Percentiles rank a stretch among this genome's conserved stretches.
Evolutionary conservation across 2,329 filamentous ascomycete genomes (phyloP).

Genomic region (Sordariomycetes sp.): DNA sequence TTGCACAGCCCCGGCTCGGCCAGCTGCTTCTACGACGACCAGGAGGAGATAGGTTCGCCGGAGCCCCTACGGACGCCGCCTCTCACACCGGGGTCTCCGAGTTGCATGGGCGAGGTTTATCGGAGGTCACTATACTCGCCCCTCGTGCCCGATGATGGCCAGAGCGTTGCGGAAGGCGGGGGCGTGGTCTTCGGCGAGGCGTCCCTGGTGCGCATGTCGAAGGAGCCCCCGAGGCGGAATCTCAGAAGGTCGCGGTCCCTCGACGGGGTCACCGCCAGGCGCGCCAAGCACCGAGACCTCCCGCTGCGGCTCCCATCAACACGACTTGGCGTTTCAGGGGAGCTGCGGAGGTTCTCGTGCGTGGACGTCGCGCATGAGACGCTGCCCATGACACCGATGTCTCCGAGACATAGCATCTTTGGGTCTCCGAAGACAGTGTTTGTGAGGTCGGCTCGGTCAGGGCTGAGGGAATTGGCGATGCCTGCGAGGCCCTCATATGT

Average conservation of each 20-base stretch:
- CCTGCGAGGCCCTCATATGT: slow-evolving; percentile 17
- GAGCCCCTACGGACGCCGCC: slow-evolving; percentile 10
- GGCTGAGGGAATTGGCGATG: slow-evolving; percentile 13
- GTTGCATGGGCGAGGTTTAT: slow-evolving; percentile 20
- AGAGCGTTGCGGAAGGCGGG: slow-evolving; percentile 19
- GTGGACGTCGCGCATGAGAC: slow-evolving; percentile 11
- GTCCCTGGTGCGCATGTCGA: slow-evolving; percentile 20
- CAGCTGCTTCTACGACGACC: slow-evolving; percentile 14
- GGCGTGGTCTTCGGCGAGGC: slow-evolving; percentile 25
- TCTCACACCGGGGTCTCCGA: slow-evolving; percentile 13
- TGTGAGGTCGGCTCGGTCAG: slow-evolving; percentile 15
- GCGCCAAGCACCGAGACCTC: slow-evolving; percentile 17
- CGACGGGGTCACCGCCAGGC: slow-evolving; percentile 18
- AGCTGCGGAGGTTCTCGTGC: slow-evolving; percentile 13
- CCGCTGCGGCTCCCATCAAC: neutral
- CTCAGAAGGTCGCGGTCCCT: slow-evolving; percentile 22
- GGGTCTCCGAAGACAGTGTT: slow-evolving; percentile 12
- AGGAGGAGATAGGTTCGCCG: slow-evolving; percentile 9
- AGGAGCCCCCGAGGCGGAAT: slow-evolving; percentile 11
- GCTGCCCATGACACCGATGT: neutral
- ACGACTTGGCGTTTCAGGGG: slow-evolving; percentile 5
- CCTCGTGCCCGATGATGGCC: slow-evolving; percentile 14
- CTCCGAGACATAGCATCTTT: neutral
- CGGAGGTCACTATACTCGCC: slow-evolving; percentile 9
- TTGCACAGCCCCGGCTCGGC: slow-evolving; percentile 13